Evolutionary conservation across 2,329 filamentous ascomycete genomes (phyloP), one percentile per base, ranked within the genome.

Genomic region (Ilyonectria destructans): DNA sequence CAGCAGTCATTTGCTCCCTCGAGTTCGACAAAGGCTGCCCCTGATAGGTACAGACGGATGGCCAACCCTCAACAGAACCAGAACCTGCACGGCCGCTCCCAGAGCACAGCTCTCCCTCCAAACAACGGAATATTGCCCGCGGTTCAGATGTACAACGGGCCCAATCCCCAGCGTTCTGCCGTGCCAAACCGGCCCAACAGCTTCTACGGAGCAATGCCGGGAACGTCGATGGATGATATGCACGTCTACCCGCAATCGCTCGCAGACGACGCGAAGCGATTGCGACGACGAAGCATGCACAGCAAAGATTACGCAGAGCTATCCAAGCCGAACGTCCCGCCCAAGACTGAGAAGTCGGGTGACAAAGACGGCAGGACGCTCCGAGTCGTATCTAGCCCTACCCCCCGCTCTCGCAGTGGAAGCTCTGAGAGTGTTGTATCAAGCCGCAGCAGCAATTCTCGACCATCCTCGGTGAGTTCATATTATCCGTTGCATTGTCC

Each of bases 251-350:
- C 85, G 65, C 85, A 86, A 62, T 80, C 85, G 29, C 79, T 83
- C n/a, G 81, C 88, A 19, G 94, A 96, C 31, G 87, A 92, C 40
- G 88, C 91, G 10, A 94, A 92, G 81, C 88, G 93, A 77, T 92
- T 95, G 81, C 88, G 95, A 74, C 90, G 95, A 77, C 90, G 95
- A 72, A 98, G 95, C 82, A 89, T 97, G 83, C 93, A 93, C 72
- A 92, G 90, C 19, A 81, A 88, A 68, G 86, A 89, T 26, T 70
- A 71, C 21, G 59, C 70, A 29, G 75, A 80, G 26, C 61, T 71
- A 17, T 58, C 69, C 15, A 72, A 75, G 40, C 54, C 70, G 26
- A 56, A 43, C 19, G 45, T 65, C 19, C 71, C 74, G 35, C 71
- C 73, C 35, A 78, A 78, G 51, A 62, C 60, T 58, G 75, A 75